Evolutionary conservation across 805 yeast species (phyloP), one percentile per base, ranked within the genome.

Genomic region (Jamesozyma piceae): DNA sequence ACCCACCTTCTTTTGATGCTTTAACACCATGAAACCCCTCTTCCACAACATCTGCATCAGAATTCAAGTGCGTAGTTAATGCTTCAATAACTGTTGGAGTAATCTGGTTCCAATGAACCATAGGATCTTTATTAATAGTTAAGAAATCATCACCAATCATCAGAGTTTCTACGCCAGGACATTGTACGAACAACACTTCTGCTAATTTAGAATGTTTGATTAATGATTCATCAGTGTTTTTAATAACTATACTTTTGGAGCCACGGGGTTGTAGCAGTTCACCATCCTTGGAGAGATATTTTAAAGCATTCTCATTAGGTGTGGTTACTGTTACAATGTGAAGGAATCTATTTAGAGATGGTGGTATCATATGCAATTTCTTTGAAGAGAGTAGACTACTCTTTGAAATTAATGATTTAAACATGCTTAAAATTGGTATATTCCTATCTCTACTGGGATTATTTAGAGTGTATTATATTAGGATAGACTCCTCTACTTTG

Each of bases 101-200:
- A 15, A 84, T 73, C 43, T 78, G 78, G 24, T 81, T 77, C 95
- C 95, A 84, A 49, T 74, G 74, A 9, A 73, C 68, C 49, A 73
- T 76, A 47, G 75, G 78, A 51, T 75, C 76, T 57, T 82, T 83
- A 58, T 78, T 82, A 8, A 83, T 77, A 0, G 90, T 81, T 41
- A 83, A 62, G 50, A 83, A 83, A 53, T 82, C 74, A n/a, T 74
- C 74, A 17, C 90, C 90, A 50, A 83, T 74, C 78, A 83, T 74
- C 17, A 83, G 64, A 0, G 86, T 77, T 50, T 69, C 77, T n/a
- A 82, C 82, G 13, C 65, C 65, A 10, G 51, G 78, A 66, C 69
- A 60, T 46, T 64, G 63, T 22, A 69, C 56, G 46, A 81, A 80
- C 22, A 82, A 58, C 46, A 72, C 71, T 33, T 72, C 62, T 1